Base-by-base conservation (phyloP, 2,329 filamentous ascomycete species). In the Trichophyton equinum region DNA sequence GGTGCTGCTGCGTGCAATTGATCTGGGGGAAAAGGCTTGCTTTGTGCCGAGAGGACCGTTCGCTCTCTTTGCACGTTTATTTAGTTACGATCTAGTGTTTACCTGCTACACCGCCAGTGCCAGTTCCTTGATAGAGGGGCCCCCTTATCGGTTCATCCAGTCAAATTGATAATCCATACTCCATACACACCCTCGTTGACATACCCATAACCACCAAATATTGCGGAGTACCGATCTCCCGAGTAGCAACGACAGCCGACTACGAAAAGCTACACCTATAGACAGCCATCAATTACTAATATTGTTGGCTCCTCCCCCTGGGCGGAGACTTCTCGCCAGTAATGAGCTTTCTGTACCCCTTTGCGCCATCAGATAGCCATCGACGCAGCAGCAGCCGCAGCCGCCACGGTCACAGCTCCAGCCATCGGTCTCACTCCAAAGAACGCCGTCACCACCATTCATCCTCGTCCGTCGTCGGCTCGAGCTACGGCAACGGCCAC, bases 401-500 rank as follows among this genome's bases (percentile, higher is more conserved):
- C 55, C 33, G 33, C 33, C 55, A 53, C 49, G 49, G 49, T 11
- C 8, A 15, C n/a, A 57, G 27, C 55, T 44, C 55, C 55, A 57
- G 33, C 25, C 55, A 57, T 42, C 55, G 27, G 6, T 57, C 55
- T 15, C 55, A 57, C 33, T 68, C 71, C 40, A 51, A 42, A 36
- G 62, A 63, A 56, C 67, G 68, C 57, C 30, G 55, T 25, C 55
- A 57, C 11, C 49, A 53, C 49, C 49, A 71, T 46, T 69, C 69
- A 36, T 69, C 68, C 60, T 71, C 71, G 49, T 69, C 69, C 30
- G 69, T 68, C 58, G 75, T 72, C 72, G 70, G 56, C 71, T 70
- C 59, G 78, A 75, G 20, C 18, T 33, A 33, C 49, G 49, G 27
- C 22, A 13, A 53, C 49, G 33, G 47, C 22, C 53, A 51, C 49